Conservation (phyloP, 1,139 yeast species). For the Taiozyma onychis region DNA sequence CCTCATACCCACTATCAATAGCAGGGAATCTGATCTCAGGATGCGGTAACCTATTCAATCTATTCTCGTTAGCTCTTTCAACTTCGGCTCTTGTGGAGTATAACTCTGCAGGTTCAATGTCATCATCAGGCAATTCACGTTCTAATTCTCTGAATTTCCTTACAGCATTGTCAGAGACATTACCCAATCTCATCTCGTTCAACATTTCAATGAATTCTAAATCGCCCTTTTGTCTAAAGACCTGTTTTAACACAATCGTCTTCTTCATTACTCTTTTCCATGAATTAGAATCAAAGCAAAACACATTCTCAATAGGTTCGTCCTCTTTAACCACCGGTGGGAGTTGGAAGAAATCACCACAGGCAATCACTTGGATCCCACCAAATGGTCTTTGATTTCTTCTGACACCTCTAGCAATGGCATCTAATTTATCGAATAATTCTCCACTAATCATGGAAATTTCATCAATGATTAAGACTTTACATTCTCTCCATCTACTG, state of each 20-base stretch:
- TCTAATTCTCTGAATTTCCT: slow-evolving; percentile 48
- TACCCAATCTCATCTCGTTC: slow-evolving; percentile 80
- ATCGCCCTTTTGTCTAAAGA: slow-evolving; percentile 91
- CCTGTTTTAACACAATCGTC: slow-evolving; percentile 68
- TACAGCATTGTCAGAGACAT: slow-evolving; percentile 49
- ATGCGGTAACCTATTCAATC: slow-evolving; percentile 40
- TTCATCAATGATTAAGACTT: slow-evolving; percentile 77
- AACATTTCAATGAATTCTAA: slow-evolving; percentile 74
- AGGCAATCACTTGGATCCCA: slow-evolving; percentile 76
- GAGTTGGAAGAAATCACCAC: slow-evolving; percentile 88
- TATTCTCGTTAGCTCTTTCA: slow-evolving; percentile 61
- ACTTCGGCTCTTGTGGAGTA: slow-evolving; percentile 84
- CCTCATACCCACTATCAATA: slow-evolving; percentile 55
- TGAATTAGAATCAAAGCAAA: slow-evolving; percentile 71
- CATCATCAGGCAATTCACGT: slow-evolving; percentile 59
- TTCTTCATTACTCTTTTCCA: slow-evolving; percentile 66
- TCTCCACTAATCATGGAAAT: slow-evolving; percentile 84
- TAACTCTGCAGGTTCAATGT: slow-evolving; percentile 80
- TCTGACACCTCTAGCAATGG: slow-evolving; percentile 53
- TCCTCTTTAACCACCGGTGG: slow-evolving; percentile 65
- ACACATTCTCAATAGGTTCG: slow-evolving; percentile 31
- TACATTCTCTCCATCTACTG: slow-evolving; percentile 55
- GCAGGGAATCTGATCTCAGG: slow-evolving; percentile 51
- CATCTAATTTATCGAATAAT: slow-evolving; percentile 64
- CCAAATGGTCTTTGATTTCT: slow-evolving; percentile 64